phyloP scores from a whole-genome alignment of 2,329 filamentous ascomycete species.

The Aspergillus sojae region DNA sequence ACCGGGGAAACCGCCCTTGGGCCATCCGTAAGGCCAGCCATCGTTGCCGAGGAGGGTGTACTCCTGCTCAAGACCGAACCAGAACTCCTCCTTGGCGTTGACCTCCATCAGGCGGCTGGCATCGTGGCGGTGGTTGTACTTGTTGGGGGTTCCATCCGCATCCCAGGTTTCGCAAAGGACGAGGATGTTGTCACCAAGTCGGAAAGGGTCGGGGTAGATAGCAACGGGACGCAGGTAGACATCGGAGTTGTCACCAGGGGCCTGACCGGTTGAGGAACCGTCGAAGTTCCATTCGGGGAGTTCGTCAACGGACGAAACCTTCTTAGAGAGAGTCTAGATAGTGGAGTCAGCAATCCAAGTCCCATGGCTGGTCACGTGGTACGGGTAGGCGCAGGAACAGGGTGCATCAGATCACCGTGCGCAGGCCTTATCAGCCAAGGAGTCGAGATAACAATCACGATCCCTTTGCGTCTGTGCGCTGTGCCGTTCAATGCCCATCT shows the following conservation, averaged over 20 bases:
- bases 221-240: constrained; percentile 92
- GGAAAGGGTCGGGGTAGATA: constrained; percentile 90
- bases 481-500: neutral
- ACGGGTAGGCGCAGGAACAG: constrained; percentile 30
- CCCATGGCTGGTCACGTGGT: constrained; percentile 26
- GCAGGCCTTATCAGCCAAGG: constrained; percentile 29
- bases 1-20: constrained; percentile 82
- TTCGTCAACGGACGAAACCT: constrained; percentile 61
- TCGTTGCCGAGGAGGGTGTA: constrained; percentile 88
- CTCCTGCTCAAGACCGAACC: constrained; percentile 98
- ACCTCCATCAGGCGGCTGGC: constrained; percentile 86
- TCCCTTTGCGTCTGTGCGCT: neutral
- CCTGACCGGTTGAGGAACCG: constrained; percentile 89
- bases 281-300: constrained; percentile 82
- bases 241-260: constrained; percentile 93
- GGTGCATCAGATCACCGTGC: constrained; percentile 24
- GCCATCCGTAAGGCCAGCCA: constrained; percentile 92
- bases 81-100: constrained; percentile 80
- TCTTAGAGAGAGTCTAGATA: constrained; percentile 63
- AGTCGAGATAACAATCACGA: constrained; percentile 10
- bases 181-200: constrained; percentile 84
- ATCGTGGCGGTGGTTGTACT: constrained; percentile 97
- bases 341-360: neutral
- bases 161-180: constrained; percentile 96
- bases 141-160: constrained; percentile 91